Base-by-base conservation (phyloP, 768 basidiomycete genomes). In the Psilocybe azurescens region DNA sequence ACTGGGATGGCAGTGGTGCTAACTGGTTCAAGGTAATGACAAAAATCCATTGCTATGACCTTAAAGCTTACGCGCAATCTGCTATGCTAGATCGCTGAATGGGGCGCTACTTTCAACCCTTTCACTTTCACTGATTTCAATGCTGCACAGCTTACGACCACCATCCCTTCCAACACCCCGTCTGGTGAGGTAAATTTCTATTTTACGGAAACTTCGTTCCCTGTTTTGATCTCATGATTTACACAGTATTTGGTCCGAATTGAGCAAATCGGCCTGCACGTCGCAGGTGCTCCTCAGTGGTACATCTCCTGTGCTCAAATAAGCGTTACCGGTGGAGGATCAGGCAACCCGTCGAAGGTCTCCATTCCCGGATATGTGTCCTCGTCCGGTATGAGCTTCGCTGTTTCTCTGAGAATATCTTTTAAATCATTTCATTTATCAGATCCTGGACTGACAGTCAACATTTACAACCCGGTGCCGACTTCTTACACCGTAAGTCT, bases 281-380 rank as follows among this genome's bases (percentile, higher is more conserved):
- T 78, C 13, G 75, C 72, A 53, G 80, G 76, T 52, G 77, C 79
- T 32, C 81, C 82, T 14, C 80, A 85, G 67, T 77, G 78, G 63
- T 83, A 78, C 69, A 77, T 83, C 58, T 78, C 81, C 24, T 84
- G 83, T 63, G 83, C 77, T 20, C 83, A 83, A 58, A 77, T 84
- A 61, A 77, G 72, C 39, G 65, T 84, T 55, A 78, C 77, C 2
- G 76, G 77, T 30, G 76, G 80, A 33, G 82, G 83, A 10, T 70
- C 69, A 62, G 82, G 80, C 14, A 80, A 65, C 30, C 83, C 82
- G 1, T 62, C 74, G 3, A 83, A 80, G 58, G 82, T 83, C 50
- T 72, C 79, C 44, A 82, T 83, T 64, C 83, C 83, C n/a, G 82
- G 83, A 59, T 79, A 81, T 56, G 79, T 81, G 61, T 70, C 77